Conservation (phyloP, 345 rosid genomes). For the Toxicodendron radicans region DNA sequence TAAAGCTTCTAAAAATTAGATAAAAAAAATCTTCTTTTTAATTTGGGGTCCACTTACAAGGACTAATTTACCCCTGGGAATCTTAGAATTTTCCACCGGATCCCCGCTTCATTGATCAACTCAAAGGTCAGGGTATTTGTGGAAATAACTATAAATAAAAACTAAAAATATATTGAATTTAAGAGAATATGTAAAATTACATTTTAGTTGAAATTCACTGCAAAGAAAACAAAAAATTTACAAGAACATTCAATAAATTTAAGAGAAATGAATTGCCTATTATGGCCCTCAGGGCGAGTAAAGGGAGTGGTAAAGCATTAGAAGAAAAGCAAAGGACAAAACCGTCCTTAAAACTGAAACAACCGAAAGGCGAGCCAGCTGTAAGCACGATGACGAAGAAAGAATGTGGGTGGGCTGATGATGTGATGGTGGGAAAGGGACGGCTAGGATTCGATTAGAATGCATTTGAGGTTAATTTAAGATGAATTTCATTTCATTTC, state of each 20-base stretch:
- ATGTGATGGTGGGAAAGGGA: slow-evolving; percentile 17
- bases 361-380: slow-evolving; percentile 44
- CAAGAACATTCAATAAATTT: no score
- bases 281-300: not conserved
- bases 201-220: no score
- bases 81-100: not conserved
- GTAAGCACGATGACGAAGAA: slow-evolving; percentile 9
- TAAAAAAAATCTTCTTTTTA: not conserved
- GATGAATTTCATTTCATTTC: slow-evolving; percentile 40
- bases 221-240: not conserved
- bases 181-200: no score
- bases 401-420: slow-evolving; percentile 29
- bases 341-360: slow-evolving; percentile 3
- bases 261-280: not conserved
- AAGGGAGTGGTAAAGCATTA: not conserved
- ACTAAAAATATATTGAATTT: no score
- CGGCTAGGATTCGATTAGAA: slow-evolving; percentile 36
- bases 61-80: slow-evolving; percentile 22
- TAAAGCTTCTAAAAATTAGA: not conserved
- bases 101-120: not conserved
- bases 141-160: not conserved
- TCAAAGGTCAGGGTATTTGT: not conserved
- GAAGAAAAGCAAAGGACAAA: slow-evolving; percentile 4
- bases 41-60: not conserved
- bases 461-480: slow-evolving; percentile 38